A percentile compares a stretch with the other conserved stretches of the same genome.
Conservation (phyloP, 2,329 filamentous ascomycete genomes). For the Trichoderma lentiforme region DNA sequence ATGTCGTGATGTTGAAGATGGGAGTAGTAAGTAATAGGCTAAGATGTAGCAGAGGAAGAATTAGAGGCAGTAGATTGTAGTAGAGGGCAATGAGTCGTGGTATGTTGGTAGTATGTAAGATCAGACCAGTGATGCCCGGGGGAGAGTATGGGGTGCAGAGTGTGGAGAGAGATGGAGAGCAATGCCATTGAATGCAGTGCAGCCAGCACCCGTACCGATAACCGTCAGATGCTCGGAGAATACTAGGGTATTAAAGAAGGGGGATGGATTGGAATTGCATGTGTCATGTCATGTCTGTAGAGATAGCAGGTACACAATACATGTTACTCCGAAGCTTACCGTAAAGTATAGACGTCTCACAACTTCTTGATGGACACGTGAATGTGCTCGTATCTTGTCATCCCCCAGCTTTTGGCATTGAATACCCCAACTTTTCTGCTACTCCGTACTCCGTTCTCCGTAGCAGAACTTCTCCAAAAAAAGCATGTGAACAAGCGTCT, state of each 20-base stretch:
- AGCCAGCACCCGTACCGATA: not conserved
- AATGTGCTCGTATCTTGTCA: not conserved
- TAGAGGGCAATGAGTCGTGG: not conserved
- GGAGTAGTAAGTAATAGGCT: not conserved
- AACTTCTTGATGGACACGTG: not conserved
- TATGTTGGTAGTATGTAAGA: not conserved
- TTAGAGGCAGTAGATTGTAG: not conserved
- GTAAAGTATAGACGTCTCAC: not conserved
- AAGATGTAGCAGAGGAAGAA: not conserved
- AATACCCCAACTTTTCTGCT: not conserved
- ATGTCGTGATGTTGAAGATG: not conserved
- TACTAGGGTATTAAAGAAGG: not conserved
- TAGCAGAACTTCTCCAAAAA: not conserved
- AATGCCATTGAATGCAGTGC: not conserved
- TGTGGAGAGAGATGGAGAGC: not conserved
- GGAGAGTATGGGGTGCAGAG: not conserved
- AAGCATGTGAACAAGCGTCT: constrained; percentile 11
- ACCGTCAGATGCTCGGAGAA: not conserved
- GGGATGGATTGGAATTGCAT: not conserved
- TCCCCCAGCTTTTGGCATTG: not conserved
- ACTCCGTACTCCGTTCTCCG: not conserved
- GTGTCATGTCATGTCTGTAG: not conserved
- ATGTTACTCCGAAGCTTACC: not conserved
- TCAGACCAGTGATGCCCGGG: not conserved
- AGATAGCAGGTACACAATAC: not conserved